Evolutionary conservation across 2,329 filamentous ascomycete genomes (phyloP).

Genomic region (Phialemoniopsis sp.): DNA sequence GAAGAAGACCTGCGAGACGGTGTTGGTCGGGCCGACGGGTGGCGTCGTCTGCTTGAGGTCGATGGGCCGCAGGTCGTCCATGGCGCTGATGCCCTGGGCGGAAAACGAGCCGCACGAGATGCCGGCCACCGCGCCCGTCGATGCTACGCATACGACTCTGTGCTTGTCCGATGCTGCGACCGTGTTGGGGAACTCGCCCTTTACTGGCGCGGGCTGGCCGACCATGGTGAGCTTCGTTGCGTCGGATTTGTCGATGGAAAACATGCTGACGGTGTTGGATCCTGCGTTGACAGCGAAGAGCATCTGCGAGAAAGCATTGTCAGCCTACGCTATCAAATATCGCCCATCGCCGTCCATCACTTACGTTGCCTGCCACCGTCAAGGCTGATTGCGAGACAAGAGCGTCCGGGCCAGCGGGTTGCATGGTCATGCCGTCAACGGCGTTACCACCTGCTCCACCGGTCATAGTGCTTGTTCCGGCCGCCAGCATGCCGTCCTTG

Average conservation of each 20-base stretch:
- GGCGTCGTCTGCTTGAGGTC: constrained; percentile 53
- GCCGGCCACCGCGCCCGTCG: constrained; percentile 37
- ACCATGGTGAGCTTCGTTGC: constrained; percentile 38
- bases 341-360: constrained; percentile 7
- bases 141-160: constrained; percentile 40
- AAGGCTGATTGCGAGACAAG: constrained; percentile 47
- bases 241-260: constrained; percentile 33
- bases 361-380: constrained; percentile 44
- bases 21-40: constrained; percentile 52
- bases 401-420: constrained; percentile 41
- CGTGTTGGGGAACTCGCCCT: constrained; percentile 49
- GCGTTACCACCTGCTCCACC: constrained; percentile 39
- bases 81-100: constrained; percentile 32
- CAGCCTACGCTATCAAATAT: constrained; percentile 1
- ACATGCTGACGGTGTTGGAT: constrained; percentile 47
- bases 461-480: constrained; percentile 35
- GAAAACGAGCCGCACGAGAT: constrained; percentile 38
- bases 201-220: constrained; percentile 34
- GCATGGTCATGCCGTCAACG: constrained; percentile 28
- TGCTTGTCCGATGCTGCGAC: constrained; percentile 40
- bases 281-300: constrained; percentile 53
- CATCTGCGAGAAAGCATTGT: constrained; percentile 26
- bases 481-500: constrained; percentile 38
- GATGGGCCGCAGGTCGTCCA: constrained; percentile 42
- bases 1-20: constrained; percentile 58